Evolutionary conservation across 2,329 filamentous ascomycete species (phyloP), one percentile per base, ranked within the genome.

Genomic region (Parascedosporium putredinis): DNA sequence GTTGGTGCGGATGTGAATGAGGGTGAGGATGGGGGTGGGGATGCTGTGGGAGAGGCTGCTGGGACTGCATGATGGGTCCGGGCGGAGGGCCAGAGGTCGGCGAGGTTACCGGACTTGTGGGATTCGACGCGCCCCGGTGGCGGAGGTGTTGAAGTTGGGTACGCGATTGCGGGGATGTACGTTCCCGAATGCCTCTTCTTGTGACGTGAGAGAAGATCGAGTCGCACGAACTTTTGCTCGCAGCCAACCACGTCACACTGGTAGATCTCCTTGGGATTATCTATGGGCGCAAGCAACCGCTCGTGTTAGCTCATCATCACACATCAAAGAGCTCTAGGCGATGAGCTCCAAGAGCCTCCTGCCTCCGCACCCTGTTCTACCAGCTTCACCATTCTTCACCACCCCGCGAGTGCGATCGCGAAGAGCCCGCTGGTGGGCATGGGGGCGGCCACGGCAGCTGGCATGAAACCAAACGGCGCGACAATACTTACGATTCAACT

Each of bases 251-350:
- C 79, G 62, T 89, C 83, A 68, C 87, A 93, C 50, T 73, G 72
- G 64, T 84, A 90, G 56, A 90, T 88, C 60, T 87, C 83, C 66
- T 87, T 88, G 25, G 86, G 86, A 42, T 80, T 80, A 67, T 93
- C 86, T 88, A 55, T 24, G 34, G 36, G 33, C 50, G 50, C 33
- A 44, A 45, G 50, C 51, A 27, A n/a, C n/a, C n/a, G n/a, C n/a
- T 34, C 36, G 16, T 16, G n/a, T 22, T 42, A 42, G 52, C 51
- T 14, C 18, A 25, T 7, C n/a, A 22, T 6, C n/a, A n/a, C n/a
- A n/a, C n/a, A n/a, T n/a, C n/a, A n/a, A n/a, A n/a, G n/a, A n/a
- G n/a, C n/a, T n/a, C n/a, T n/a, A n/a, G n/a, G n/a, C n/a, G n/a
- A n/a, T n/a, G n/a, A n/a, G n/a, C n/a, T n/a, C n/a, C n/a, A n/a